Conservation (phyloP, 169 alveolate genomes). For the Plasmodium coatneyi region DNA sequence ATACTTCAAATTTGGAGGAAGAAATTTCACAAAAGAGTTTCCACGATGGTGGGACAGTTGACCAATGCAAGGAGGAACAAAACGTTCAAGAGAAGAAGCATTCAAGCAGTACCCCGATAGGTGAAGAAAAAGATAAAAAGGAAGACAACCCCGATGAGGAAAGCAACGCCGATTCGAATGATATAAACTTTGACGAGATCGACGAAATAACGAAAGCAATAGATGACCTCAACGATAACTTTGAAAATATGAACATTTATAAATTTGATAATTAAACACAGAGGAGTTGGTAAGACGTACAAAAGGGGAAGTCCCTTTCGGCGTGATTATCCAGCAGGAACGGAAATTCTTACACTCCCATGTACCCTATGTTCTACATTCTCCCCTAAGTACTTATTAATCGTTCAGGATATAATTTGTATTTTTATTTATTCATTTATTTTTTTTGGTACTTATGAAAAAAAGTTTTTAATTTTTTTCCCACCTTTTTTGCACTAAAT, state of each 20-base stretch:
- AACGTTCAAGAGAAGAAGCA: not conserved
- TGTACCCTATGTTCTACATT: not conserved
- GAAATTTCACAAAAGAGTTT: not conserved
- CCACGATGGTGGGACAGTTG: not conserved
- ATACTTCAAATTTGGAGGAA: not conserved
- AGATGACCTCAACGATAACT: constrained; percentile 55
- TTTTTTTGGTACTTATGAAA: not conserved
- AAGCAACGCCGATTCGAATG: constrained; percentile 34
- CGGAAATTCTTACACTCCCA: not conserved
- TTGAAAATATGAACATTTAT: constrained; percentile 72
- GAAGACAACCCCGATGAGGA: not conserved
- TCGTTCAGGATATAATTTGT: not conserved
- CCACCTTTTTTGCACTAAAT: not conserved
- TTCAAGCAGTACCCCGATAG: not conserved
- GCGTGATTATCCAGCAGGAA: not conserved
- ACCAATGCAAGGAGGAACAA: not conserved
- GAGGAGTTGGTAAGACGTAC: not conserved
- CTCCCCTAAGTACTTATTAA: not conserved
- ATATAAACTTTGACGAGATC: constrained; percentile 59
- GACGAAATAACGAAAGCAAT: constrained; percentile 71
- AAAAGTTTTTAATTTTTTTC: not conserved
- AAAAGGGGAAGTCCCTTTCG: not conserved
- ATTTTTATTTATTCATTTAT: not conserved
- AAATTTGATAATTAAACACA: constrained; percentile 32
- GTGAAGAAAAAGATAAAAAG: not conserved